phyloP scores from a whole-genome alignment of 2,329 filamentous ascomycete genomes.

The Beauveria australis region DNA sequence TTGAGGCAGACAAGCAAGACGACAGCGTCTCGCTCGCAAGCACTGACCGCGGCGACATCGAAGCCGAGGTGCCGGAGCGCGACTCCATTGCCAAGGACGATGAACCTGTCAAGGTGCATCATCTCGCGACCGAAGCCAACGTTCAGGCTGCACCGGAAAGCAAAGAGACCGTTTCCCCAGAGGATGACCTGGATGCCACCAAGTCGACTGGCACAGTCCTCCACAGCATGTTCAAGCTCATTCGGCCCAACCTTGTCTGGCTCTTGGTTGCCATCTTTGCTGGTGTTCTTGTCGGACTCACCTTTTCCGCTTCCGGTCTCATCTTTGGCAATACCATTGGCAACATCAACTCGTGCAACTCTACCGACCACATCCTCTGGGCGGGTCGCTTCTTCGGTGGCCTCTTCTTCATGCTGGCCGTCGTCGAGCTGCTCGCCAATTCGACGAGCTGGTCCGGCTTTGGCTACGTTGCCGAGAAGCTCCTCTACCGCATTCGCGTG shows the following conservation, averaged over 20 bases:
- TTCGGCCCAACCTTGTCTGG: slow-evolving; percentile 30
- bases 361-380: slow-evolving; percentile 27
- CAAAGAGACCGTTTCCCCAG: slow-evolving; percentile 19
- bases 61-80: slow-evolving; percentile 30
- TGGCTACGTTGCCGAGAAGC: slow-evolving; percentile 47
- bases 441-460: slow-evolving; percentile 46
- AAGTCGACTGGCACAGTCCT: slow-evolving; percentile 32
- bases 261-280: slow-evolving; percentile 33
- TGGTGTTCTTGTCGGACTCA: slow-evolving; percentile 46
- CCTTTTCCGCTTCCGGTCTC: slow-evolving; percentile 45
- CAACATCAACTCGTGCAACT: slow-evolving; percentile 39
- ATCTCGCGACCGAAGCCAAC: slow-evolving; percentile 17
- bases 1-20: slow-evolving; percentile 24
- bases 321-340: slow-evolving; percentile 36
- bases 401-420: slow-evolving; percentile 48
- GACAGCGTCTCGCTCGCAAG: slow-evolving; percentile 23
- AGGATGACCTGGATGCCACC: slow-evolving; percentile 28
- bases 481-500: slow-evolving; percentile 55
- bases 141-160: slow-evolving; percentile 32
- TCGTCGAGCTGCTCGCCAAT: slow-evolving; percentile 43
- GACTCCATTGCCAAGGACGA: slow-evolving; percentile 30
- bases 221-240: slow-evolving; percentile 28
- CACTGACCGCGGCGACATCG: slow-evolving; percentile 28
- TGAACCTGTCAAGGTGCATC: slow-evolving; percentile 29
- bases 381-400: slow-evolving; percentile 41